Conservation (phyloP, 2,329 filamentous ascomycete genomes). For the Cytospora schulzeri region DNA sequence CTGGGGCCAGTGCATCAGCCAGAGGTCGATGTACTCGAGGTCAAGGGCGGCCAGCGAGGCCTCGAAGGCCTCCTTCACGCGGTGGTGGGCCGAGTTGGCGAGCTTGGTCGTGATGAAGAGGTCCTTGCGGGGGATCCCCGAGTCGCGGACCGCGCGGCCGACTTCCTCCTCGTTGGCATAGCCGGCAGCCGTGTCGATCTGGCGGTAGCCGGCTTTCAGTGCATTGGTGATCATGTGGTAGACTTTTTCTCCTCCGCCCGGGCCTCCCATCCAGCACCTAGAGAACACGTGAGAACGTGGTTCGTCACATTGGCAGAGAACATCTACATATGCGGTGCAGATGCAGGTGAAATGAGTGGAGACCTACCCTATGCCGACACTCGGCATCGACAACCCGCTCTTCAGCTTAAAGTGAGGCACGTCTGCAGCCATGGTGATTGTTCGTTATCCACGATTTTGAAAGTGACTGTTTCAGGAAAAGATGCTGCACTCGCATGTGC, state of each 20-base stretch:
- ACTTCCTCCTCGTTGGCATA: conserved; percentile 36
- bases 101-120: conserved; percentile 40
- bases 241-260: conserved; percentile 15
- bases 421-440: conserved; percentile 16
- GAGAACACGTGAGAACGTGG: conserved; percentile 1
- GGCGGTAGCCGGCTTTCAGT: conserved; percentile 36
- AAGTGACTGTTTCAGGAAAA: not conserved
- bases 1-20: conserved; percentile 43
- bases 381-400: conserved; percentile 23
- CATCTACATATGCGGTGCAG: not conserved
- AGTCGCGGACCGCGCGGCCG: conserved; percentile 37
- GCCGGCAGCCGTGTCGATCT: conserved; percentile 36
- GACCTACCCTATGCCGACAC: conserved; percentile 23
- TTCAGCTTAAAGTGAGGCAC: conserved; percentile 24
- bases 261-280: conserved; percentile 25
- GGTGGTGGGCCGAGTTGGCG: conserved; percentile 34
- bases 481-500: not conserved
- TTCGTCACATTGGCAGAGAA: not conserved
- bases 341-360: not conserved
- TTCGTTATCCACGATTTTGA: not conserved
- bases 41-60: conserved; percentile 46
- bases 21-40: conserved; percentile 58
- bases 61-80: conserved; percentile 34
- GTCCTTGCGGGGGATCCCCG: conserved; percentile 38
- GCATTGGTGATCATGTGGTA: conserved; percentile 33